Conservation (phyloP, 2,329 filamentous ascomycete genomes). For the Pseudocercospora musae region DNA sequence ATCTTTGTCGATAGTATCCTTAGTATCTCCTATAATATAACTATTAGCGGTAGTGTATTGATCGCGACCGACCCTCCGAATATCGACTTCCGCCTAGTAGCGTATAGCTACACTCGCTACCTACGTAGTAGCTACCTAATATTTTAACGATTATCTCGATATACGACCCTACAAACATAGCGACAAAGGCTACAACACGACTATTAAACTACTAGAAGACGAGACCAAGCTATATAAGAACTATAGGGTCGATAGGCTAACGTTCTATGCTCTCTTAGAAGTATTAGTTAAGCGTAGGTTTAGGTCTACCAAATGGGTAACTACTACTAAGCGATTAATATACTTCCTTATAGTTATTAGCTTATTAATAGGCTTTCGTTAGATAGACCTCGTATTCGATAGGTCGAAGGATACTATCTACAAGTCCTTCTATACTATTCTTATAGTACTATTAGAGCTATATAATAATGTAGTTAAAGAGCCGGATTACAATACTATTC, state of each 20-base stretch:
- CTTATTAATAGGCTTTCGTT: background rate
- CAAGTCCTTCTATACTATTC: background rate
- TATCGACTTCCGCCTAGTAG: too few species aligned
- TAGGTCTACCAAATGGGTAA: background rate
- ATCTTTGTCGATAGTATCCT: too few species aligned
- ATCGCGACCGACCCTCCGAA: too few species aligned
- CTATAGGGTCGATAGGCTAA: background rate
- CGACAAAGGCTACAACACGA: background rate
- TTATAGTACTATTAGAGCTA: background rate
- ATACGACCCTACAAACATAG: background rate
- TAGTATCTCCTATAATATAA: too few species aligned
- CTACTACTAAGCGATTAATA: background rate
- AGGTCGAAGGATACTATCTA: background rate
- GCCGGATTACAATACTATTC: background rate
- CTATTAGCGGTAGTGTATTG: too few species aligned
- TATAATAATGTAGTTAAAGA: background rate
- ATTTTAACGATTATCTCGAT: too few species aligned
- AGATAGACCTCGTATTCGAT: background rate
- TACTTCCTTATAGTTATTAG: background rate
- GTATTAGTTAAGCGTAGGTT: background rate
- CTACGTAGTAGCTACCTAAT: too few species aligned
- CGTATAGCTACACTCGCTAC: too few species aligned
- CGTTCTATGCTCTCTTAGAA: background rate
- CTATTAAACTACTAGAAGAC: background rate
- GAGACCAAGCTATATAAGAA: background rate